Evolutionary conservation across 2,329 filamentous ascomycete genomes (phyloP).

Genomic region (Metarhizium brunneum): DNA sequence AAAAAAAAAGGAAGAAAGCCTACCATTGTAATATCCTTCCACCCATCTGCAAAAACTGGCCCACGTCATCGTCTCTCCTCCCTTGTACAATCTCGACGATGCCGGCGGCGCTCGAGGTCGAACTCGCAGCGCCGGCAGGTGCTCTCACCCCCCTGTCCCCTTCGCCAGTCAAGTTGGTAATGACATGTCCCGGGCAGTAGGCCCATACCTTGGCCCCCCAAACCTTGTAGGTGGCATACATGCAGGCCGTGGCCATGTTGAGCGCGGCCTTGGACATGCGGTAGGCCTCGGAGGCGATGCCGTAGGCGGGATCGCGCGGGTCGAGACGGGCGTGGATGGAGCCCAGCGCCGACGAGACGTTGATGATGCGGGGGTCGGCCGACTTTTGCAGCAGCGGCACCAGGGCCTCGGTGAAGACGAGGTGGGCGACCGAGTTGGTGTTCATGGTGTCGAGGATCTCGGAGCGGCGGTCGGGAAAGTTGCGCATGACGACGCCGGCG

Average conservation of each 20-base stretch:
- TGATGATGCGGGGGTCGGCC: slow-evolving; percentile 18
- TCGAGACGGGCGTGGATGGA: slow-evolving; percentile 18
- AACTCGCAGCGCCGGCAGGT: background rate
- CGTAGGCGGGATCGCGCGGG: background rate
- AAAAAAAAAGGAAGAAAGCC: background rate
- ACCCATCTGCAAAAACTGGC: slow-evolving; percentile 3
- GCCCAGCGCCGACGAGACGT: slow-evolving; percentile 23
- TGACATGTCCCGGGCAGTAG: slow-evolving; percentile 24
- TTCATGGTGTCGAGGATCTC: slow-evolving; percentile 31
- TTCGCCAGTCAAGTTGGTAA: slow-evolving; percentile 21
- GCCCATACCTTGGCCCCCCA: slow-evolving; percentile 22
- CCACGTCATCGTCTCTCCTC: slow-evolving; percentile 8
- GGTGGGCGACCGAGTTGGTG: slow-evolving; percentile 22
- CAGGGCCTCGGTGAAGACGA: slow-evolving; percentile 19
- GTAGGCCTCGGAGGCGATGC: slow-evolving; percentile 11
- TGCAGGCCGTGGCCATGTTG: slow-evolving; percentile 25
- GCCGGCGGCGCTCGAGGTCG: background rate
- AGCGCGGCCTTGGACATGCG: slow-evolving; percentile 27
- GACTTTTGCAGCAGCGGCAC: slow-evolving; percentile 22
- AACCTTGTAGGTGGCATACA: slow-evolving; percentile 16
- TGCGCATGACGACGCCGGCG: slow-evolving; percentile 47
- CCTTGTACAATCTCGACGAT: slow-evolving; percentile 8
- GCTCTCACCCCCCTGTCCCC: slow-evolving; percentile 3
- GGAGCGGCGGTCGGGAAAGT: slow-evolving; percentile 22
- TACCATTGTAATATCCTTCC: background rate